Percentiles rank a stretch among this genome's conserved stretches.
phyloP scores from a whole-genome alignment of 2,329 filamentous ascomycete species.

The Fusarium sororula region DNA sequence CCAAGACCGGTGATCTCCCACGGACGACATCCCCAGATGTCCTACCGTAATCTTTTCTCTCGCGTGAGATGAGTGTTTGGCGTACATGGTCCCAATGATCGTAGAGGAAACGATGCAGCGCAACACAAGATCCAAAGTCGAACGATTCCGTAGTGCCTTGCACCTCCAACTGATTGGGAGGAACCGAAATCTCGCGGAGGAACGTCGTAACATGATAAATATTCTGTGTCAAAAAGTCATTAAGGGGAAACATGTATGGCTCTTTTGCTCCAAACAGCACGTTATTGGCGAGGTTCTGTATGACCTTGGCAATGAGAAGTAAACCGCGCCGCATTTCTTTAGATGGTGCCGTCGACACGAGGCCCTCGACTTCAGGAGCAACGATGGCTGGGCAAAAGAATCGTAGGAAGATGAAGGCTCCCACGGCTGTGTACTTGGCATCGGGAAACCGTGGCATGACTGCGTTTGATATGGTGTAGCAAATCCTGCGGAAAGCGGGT shows the following conservation, averaged over 20 bases:
- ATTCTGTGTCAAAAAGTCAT: constrained; percentile 73
- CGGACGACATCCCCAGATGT: constrained; percentile 63
- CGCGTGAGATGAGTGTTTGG: constrained; percentile 69
- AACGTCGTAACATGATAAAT: constrained; percentile 75
- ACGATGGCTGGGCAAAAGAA: constrained; percentile 80
- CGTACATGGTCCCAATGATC: constrained; percentile 77
- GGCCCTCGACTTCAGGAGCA: constrained; percentile 72
- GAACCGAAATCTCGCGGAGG: constrained; percentile 71
- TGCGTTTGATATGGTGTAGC: constrained; percentile 70
- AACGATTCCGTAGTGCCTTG: constrained; percentile 61
- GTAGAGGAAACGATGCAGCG: constrained; percentile 74
- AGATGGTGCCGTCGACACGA: constrained; percentile 68
- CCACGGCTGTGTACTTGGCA: constrained; percentile 76
- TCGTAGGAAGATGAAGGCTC: constrained; percentile 75
- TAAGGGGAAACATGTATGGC: constrained; percentile 76
- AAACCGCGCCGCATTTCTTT: constrained; percentile 76
- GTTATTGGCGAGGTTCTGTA: constrained; percentile 77
- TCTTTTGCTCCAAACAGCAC: constrained; percentile 77
- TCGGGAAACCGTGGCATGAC: constrained; percentile 72
- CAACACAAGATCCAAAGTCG: constrained; percentile 76
- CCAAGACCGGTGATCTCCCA: constrained; percentile 65
- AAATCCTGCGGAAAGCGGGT: constrained; percentile 71
- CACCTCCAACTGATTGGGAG: constrained; percentile 57
- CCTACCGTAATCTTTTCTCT: constrained; percentile 65
- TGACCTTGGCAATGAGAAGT: constrained; percentile 74